phyloP scores from a whole-genome alignment of 2,329 filamentous ascomycete genomes.

The Pseudovirgaria hyperparasitica region DNA sequence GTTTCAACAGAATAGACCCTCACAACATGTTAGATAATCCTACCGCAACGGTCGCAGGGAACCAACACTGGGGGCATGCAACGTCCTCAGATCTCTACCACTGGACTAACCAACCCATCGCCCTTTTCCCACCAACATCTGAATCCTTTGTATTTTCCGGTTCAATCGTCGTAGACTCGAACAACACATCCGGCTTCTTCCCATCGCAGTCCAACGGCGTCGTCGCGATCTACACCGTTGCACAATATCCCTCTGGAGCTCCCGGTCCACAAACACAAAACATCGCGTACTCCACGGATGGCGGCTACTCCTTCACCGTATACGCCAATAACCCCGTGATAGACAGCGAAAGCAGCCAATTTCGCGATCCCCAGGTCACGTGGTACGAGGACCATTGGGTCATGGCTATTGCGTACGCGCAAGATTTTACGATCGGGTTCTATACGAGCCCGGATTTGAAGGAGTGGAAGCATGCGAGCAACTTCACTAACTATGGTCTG shows the following conservation, averaged over 20 bases:
- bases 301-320: slow-evolving; percentile 48
- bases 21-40: slow-evolving; percentile 39
- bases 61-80: slow-evolving; percentile 56
- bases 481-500: slow-evolving; percentile 42
- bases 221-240: slow-evolving; percentile 46
- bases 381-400: slow-evolving; percentile 46
- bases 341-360: slow-evolving; percentile 39
- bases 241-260: slow-evolving; percentile 23
- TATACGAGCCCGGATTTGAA: slow-evolving; percentile 48
- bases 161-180: slow-evolving; percentile 45
- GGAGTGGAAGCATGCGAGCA: slow-evolving; percentile 45
- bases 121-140: slow-evolving; percentile 44
- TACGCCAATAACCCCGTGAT: slow-evolving; percentile 51
- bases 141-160: slow-evolving; percentile 41
- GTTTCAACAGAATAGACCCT: slow-evolving; percentile 5
- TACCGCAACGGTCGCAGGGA: slow-evolving; percentile 36
- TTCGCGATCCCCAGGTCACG: slow-evolving; percentile 54
- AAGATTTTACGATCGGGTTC: slow-evolving; percentile 46
- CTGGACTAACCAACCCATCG: slow-evolving; percentile 53
- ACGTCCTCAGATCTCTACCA: slow-evolving; percentile 49
- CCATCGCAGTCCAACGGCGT: slow-evolving; percentile 47
- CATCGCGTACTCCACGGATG: slow-evolving; percentile 49
- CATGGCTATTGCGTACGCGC: slow-evolving; percentile 41
- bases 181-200: slow-evolving; percentile 57
- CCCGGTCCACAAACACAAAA: slow-evolving; percentile 40